Conservation (phyloP, 768 basidiomycete genomes). For the Sistotremastrum niveocremeum region DNA sequence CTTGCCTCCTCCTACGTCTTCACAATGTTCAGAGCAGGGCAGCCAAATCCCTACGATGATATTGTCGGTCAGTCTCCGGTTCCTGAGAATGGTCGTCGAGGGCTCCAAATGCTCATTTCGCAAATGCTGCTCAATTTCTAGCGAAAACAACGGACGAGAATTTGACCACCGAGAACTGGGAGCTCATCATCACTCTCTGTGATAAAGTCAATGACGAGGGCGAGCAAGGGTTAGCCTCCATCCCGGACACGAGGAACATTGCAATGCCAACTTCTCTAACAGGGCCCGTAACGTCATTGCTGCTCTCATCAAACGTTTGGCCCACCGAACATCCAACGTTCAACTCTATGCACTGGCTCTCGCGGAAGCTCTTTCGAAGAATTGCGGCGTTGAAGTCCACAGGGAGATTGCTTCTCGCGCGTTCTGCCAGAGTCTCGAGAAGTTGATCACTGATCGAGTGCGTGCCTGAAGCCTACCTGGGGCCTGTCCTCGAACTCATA, state of each 20-base stretch:
- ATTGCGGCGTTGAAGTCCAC: conserved; percentile 69
- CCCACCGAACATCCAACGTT: conserved; percentile 92
- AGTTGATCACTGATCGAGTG: conserved; percentile 80
- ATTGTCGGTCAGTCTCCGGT: conserved; percentile 58
- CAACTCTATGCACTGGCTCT: conserved; percentile 88
- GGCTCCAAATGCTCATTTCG: background rate
- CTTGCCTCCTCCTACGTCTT: conserved; percentile 1
- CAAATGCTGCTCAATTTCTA: conserved; percentile 17
- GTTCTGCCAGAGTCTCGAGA: conserved; percentile 83
- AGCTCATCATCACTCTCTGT: conserved; percentile 83
- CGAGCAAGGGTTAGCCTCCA: conserved; percentile 51
- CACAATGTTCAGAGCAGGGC: conserved; percentile 58
- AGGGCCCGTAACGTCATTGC: conserved; percentile 82
- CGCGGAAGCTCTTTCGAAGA: conserved; percentile 82
- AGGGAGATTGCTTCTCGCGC: conserved; percentile 80
- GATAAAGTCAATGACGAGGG: conserved; percentile 93
- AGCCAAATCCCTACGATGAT: conserved; percentile 76
- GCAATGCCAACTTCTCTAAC: conserved; percentile 5
- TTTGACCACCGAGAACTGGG: conserved; percentile 91
- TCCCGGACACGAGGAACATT: background rate
- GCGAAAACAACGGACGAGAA: conserved; percentile 98
- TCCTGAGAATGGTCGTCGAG: background rate
- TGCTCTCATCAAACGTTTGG: conserved; percentile 76
- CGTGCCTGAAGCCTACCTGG: conserved; percentile 10
- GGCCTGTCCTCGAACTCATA: conserved; percentile 6